Conservation (phyloP, 306 rosid species). For the Carpinus fangiana region DNA sequence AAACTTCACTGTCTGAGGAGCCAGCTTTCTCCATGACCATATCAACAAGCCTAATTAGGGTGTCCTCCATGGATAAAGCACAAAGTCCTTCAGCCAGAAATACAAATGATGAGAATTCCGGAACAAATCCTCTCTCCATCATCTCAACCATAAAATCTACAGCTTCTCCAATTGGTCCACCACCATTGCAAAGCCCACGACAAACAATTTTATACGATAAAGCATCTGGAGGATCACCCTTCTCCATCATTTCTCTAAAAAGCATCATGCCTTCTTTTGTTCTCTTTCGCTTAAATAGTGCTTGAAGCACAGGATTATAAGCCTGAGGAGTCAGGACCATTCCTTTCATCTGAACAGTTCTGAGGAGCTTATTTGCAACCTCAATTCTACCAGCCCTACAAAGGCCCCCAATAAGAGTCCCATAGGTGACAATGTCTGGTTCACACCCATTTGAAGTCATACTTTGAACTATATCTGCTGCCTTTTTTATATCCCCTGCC, state of each 20-base stretch:
- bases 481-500: conserved; percentile 73
- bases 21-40: conserved; percentile 70
- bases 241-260: conserved; percentile 87
- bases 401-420: conserved; percentile 72
- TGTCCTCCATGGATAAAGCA: conserved; percentile 78
- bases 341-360: conserved; percentile 88
- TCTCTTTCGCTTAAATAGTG: conserved; percentile 71
- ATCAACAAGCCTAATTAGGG: conserved; percentile 64
- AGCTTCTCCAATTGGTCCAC: conserved; percentile 86
- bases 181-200: conserved; percentile 88
- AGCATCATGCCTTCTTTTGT: conserved; percentile 80
- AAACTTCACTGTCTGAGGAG: conserved; percentile 54
- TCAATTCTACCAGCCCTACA: conserved; percentile 85
- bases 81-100: conserved; percentile 87
- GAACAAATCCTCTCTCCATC: conserved; percentile 68
- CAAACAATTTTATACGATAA: conserved; percentile 69
- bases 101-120: conserved; percentile 64
- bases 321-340: conserved; percentile 73
- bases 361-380: conserved; percentile 80
- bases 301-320: conserved; percentile 77
- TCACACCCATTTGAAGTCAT: conserved; percentile 81
- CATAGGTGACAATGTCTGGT: conserved; percentile 85
- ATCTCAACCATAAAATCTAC: conserved; percentile 79
- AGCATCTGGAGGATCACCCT: conserved; percentile 74
- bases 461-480: conserved; percentile 81